Conservation (phyloP, 2,329 filamentous ascomycete genomes). For the Corynespora cassiicola region DNA sequence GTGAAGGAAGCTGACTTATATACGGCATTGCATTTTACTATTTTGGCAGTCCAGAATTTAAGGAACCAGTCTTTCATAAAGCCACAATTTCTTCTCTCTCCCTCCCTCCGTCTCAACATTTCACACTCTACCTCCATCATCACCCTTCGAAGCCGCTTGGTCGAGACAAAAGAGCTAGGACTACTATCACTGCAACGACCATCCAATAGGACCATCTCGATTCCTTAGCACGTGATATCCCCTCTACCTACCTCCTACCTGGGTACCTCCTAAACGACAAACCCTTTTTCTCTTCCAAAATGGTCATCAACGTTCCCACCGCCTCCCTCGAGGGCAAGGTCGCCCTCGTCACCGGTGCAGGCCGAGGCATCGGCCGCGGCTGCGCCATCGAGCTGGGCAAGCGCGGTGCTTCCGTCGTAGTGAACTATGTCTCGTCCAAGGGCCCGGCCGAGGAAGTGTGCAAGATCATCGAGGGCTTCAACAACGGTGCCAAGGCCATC, state of each 20-base stretch:
- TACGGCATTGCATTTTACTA: too few species aligned
- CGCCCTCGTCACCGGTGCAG: constrained; percentile 68
- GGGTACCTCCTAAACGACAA: constrained; percentile 10
- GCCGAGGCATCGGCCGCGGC: constrained; percentile 70
- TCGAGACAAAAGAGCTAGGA: too few species aligned
- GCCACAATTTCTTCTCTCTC: too few species aligned
- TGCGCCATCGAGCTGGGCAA: constrained; percentile 72
- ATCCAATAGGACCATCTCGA: constrained; percentile 23
- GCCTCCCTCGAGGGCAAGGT: constrained; percentile 60
- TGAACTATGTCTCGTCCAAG: constrained; percentile 68
- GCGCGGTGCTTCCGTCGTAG: constrained; percentile 68
- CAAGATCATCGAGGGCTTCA: constrained; percentile 52
- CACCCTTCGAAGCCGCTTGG: too few species aligned
- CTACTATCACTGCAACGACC: too few species aligned
- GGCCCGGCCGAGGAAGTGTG: constrained; percentile 56
- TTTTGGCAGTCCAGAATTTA: too few species aligned
- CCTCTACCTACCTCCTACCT: too few species aligned
- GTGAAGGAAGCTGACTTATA: too few species aligned
- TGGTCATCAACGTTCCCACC: constrained; percentile 53
- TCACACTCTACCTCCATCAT: too few species aligned
- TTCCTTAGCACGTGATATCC: constrained; percentile 21
- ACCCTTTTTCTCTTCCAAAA: constrained; percentile 23
- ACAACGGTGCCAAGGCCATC: constrained; percentile 59
- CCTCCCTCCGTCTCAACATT: too few species aligned
- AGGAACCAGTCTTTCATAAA: too few species aligned